Evolutionary conservation across 179 eudicot genomes (phyloP).

Genomic region (Silene vulgaris): DNA sequence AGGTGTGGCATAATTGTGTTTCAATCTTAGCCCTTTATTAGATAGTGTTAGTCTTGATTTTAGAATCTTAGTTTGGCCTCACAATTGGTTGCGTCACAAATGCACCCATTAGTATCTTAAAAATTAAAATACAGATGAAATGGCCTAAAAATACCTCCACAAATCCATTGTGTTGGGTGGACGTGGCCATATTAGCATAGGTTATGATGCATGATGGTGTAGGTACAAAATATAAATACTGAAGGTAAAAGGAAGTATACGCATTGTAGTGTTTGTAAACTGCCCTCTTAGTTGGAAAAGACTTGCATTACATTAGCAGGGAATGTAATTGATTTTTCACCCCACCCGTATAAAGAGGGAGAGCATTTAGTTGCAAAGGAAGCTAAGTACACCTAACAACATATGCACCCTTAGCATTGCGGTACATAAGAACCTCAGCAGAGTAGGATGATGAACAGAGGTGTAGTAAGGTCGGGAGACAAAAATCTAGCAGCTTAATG

Average conservation of each 20-base stretch:
- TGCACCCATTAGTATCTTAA: background rate
- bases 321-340: background rate
- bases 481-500: background rate
- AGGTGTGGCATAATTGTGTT: background rate
- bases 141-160: background rate
- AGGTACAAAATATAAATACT: background rate
- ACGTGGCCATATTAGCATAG: background rate
- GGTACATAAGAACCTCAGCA: background rate
- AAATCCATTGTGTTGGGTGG: background rate
- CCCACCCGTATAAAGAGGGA: background rate
- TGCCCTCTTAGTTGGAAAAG: slow-evolving; percentile 2
- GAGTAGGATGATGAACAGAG: background rate
- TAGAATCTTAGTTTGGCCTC: background rate
- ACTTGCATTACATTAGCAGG: background rate
- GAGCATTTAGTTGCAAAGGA: background rate
- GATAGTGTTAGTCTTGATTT: background rate
- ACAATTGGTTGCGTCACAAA: background rate
- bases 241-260: background rate
- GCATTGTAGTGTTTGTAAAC: background rate
- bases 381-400: background rate
- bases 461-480: background rate
- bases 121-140: background rate
- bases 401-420: background rate
- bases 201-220: background rate
- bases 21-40: too few relatives aligned